Evolutionary conservation across 768 basidiomycete species (phyloP), one percentile per base, ranked within the genome.

Genomic region (Auricularia heimuer): DNA sequence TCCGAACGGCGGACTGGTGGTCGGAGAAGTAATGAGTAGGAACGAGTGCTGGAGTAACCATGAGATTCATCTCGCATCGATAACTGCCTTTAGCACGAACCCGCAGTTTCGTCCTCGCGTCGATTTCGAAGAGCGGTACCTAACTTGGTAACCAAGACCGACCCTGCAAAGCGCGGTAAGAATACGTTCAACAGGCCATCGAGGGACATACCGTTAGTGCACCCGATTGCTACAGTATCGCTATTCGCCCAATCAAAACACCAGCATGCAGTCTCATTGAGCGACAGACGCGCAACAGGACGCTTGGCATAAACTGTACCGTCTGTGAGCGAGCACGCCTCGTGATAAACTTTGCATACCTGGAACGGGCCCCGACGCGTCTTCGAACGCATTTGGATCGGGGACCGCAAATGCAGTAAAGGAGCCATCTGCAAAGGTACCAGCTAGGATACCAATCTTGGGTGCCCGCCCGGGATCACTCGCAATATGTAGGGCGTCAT

Each of bases 201-300:
- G 45, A 3, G 10, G 33, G 51, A 44, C 29, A 11, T 54, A 93
- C 96, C 95, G 68, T 92, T 90, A 2, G 90, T 87, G 34, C 87
- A 87, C 0, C 94, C 95, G 12, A 89, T 84, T 0, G 92, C 93
- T 6, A 99, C 74, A 11, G 86, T 70, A 65, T 89, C 87, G 67
- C 92, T 91, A 67, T 92, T 93, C 0, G 86, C 90, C 94, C 94
- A 98, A 69, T 97, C 94, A 63, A 97, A 79, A 16, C 84, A 82
- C 82, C 84, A 89, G 71, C 87, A 89, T n/a, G 80, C 77, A 0
- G 90, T 82, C 54, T 92, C 90, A 63, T 88, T 86, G 2, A 92
- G 75, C 68, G 90, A 85, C 1, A 98, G 83, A 10, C 85, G 82
- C 4, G 95, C 62, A 2, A 89, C 71, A 0, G 94, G 92, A 60